Percentiles rank a stretch among this genome's conserved stretches.
Evolutionary conservation across 2,329 filamentous ascomycete species (phyloP).

Genomic region (Exophiala spinifera): DNA sequence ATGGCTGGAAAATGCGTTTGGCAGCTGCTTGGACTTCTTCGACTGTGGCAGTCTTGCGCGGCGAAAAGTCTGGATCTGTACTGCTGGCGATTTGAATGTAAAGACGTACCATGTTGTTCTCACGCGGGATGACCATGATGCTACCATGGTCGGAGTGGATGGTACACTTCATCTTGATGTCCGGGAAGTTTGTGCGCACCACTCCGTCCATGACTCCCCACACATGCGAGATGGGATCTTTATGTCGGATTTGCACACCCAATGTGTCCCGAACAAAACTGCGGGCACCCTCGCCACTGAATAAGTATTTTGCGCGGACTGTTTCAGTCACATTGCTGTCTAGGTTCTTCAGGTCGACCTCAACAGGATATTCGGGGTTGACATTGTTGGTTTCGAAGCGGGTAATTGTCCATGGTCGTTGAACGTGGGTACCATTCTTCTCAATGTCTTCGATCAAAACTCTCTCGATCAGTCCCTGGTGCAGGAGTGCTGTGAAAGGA

Average conservation of each 20-base stretch:
- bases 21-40: conserved; percentile 58
- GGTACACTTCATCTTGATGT: conserved; percentile 66
- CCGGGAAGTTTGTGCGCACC: conserved; percentile 60
- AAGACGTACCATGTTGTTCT: conserved; percentile 49
- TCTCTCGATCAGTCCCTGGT: conserved; percentile 61
- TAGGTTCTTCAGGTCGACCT: conserved; percentile 72
- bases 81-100: conserved; percentile 61
- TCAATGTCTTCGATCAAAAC: conserved; percentile 61
- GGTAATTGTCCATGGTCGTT: conserved; percentile 61
- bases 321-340: conserved; percentile 69
- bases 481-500: conserved; percentile 61
- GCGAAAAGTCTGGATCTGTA: conserved; percentile 59
- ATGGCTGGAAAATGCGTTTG: conserved; percentile 58
- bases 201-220: conserved; percentile 68
- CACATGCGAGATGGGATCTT: conserved; percentile 61
- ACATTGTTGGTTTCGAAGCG: conserved; percentile 59
- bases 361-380: conserved; percentile 71
- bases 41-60: conserved; percentile 57
- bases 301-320: conserved; percentile 60
- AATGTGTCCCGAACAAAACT: conserved; percentile 62
- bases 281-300: conserved; percentile 61
- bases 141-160: conserved; percentile 63
- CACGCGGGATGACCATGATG: conserved; percentile 60
- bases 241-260: conserved; percentile 63
- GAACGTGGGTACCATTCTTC: conserved; percentile 55